phyloP scores from a whole-genome alignment of 352 stramenopile species.

The Pythium utonaiense region DNA sequence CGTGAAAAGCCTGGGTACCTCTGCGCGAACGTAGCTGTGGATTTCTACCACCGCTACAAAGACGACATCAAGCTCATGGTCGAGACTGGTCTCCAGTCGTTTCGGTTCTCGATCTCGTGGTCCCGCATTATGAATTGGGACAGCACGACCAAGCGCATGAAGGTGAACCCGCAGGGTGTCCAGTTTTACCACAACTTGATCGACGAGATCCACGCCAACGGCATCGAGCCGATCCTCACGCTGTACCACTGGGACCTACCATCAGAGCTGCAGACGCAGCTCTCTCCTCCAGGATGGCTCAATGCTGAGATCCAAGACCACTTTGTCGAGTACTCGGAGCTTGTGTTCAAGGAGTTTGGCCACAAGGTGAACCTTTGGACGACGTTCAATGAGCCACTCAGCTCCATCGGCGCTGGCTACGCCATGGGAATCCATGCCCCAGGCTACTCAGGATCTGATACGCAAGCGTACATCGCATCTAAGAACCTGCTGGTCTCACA shows the following conservation, averaged over 20 bases:
- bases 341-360: slow-evolving; percentile 90
- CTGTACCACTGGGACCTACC: slow-evolving; percentile 97
- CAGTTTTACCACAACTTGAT: slow-evolving; percentile 92
- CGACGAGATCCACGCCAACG: slow-evolving; percentile 62
- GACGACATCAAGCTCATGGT: slow-evolving; percentile 92
- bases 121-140: slow-evolving; percentile 87
- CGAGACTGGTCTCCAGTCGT: slow-evolving; percentile 84
- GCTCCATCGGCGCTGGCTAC: slow-evolving; percentile 83
- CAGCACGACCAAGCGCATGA: slow-evolving; percentile 36
- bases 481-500: slow-evolving; percentile 93
- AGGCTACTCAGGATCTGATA: slow-evolving; percentile 28
- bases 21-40: slow-evolving; percentile 89
- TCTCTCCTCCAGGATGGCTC: slow-evolving; percentile 66
- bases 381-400: slow-evolving; percentile 94
- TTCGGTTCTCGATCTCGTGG: slow-evolving; percentile 92
- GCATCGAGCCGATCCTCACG: slow-evolving; percentile 89
- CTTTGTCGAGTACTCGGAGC: slow-evolving; percentile 85
- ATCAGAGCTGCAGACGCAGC: slow-evolving; percentile 72
- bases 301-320: slow-evolving; percentile 51
- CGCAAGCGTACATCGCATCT: slow-evolving; percentile 44
- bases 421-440: slow-evolving; percentile 51
- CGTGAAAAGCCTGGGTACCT: slow-evolving; percentile 57
- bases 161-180: slow-evolving; percentile 81
- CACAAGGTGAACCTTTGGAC: slow-evolving; percentile 91
- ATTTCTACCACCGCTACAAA: slow-evolving; percentile 90